phyloP scores from a whole-genome alignment of 345 rosid genomes.

The Lumnitzera racemosa region DNA sequence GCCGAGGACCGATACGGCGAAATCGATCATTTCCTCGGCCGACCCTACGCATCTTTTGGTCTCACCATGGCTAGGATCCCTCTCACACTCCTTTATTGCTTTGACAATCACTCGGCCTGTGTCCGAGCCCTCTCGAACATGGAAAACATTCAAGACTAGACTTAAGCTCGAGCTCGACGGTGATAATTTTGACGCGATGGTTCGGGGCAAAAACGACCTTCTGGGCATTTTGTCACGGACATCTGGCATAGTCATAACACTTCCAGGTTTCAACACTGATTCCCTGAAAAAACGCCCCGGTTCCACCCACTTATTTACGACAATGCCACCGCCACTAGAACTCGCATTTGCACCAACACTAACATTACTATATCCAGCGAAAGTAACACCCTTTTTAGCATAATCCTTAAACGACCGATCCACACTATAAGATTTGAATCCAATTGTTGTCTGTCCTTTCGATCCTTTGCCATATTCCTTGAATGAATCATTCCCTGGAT shows the following conservation, averaged over 20 bases:
- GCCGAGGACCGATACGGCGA: slow-evolving; percentile 42
- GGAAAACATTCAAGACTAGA: slow-evolving; percentile 29
- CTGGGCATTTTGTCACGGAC: slow-evolving; percentile 56
- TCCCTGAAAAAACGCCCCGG: slow-evolving; percentile 71
- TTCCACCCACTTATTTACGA: slow-evolving; percentile 35
- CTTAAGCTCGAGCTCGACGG: slow-evolving; percentile 28
- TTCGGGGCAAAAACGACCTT: slow-evolving; percentile 68
- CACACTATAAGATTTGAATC: slow-evolving; percentile 34
- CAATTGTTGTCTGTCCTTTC: slow-evolving; percentile 20
- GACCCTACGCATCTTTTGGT: slow-evolving; percentile 59
- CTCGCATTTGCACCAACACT: background rate
- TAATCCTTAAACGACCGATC: slow-evolving; percentile 38
- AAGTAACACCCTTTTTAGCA: slow-evolving; percentile 30
- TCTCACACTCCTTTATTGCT: slow-evolving; percentile 57
- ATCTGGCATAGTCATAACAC: slow-evolving; percentile 57
- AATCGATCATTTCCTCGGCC: slow-evolving; percentile 65
- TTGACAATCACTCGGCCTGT: slow-evolving; percentile 33
- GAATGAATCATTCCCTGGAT: slow-evolving; percentile 40
- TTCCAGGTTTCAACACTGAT: slow-evolving; percentile 38
- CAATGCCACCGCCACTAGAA: background rate
- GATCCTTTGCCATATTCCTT: slow-evolving; percentile 45
- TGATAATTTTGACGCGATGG: slow-evolving; percentile 39
- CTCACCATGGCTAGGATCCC: slow-evolving; percentile 56
- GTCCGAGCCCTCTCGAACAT: slow-evolving; percentile 27
- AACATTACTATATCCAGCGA: slow-evolving; percentile 30